Evolutionary conservation across 2,329 filamentous ascomycete species (phyloP), one percentile per base, ranked within the genome.

Genomic region (Ascomycota sp.): DNA sequence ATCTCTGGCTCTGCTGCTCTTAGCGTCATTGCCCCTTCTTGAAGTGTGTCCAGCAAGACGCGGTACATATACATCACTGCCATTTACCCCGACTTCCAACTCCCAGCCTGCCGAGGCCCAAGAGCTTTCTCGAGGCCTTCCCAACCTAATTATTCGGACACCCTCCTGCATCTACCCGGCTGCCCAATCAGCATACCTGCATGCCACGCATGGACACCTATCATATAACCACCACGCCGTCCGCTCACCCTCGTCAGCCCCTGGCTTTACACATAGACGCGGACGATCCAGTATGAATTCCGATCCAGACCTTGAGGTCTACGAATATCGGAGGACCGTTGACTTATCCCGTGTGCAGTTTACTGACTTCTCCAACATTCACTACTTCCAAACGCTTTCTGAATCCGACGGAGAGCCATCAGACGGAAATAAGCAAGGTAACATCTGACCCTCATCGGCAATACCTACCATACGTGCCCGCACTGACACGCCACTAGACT

Each of bases 271-370:
- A 39, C 34, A 43, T 39, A 38, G 40, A 44, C 34, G 45, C 44
- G 41, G 46, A 46, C 45, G 36, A 44, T 39, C 44, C 54, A 59
- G 57, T 59, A 61, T 60, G 57, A 59, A 44, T 47, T 47, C 46
- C 42, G 43, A 44, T 43, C 48, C 46, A 38, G 47, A 44, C 35
- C 46, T 56, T 39, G 50, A 56, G 35, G 52, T 48, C 45, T 55
- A 54, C 51, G 52, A 55, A 31, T 47, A 48, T 35, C 50, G 58
- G 53, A 43, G 54, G 37, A 49, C 53, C 39, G 37, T 56, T 47
- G 49, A 55, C 43, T 54, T 45, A 41, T 43, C 45, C 37, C 42
- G 53, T 40, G 48, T 61, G 36, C 51, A 59, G 41, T 55, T 48
- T 38, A 53, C 57, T 39, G 47, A 61, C 43, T 61, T 56, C 47